phyloP scores from a whole-genome alignment of 345 rosid genomes.

The Euphorbia pulcherrima region DNA sequence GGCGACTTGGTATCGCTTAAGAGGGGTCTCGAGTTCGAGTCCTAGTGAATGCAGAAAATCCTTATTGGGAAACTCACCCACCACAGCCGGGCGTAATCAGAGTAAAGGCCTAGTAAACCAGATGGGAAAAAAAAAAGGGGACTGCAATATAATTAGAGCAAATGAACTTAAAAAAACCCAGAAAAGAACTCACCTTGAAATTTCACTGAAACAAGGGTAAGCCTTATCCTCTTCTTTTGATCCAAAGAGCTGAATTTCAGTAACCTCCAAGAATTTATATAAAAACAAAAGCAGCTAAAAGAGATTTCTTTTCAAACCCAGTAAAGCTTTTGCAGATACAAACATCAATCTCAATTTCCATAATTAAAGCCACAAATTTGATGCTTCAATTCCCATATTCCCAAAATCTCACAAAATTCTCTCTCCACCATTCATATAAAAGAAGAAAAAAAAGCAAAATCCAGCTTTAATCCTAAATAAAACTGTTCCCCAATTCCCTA shows the following conservation, averaged over 20 bases:
- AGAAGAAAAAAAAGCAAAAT: background rate
- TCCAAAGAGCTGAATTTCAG: constrained; percentile 17
- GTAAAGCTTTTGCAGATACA: constrained; percentile 11
- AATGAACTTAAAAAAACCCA: background rate
- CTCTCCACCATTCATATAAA: constrained; percentile 10
- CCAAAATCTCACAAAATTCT: background rate
- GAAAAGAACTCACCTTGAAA: constrained; percentile 24
- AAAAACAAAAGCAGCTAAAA: constrained; percentile 10
- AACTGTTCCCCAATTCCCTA: constrained; percentile 15
- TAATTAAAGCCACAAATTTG: background rate
- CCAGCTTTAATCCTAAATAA: constrained; percentile 10
- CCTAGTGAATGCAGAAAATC: too few relatives aligned
- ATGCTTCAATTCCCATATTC: constrained; percentile 9
- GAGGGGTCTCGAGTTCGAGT: too few relatives aligned
- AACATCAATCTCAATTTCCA: constrained; percentile 14
- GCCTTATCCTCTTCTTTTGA: constrained; percentile 10
- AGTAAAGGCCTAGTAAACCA: too few relatives aligned
- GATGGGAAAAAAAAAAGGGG: too few relatives aligned
- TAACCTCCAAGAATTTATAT: constrained; percentile 8
- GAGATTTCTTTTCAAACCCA: constrained; percentile 11
- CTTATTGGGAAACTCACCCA: too few relatives aligned
- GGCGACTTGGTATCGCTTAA: too few relatives aligned
- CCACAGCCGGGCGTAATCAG: too few relatives aligned
- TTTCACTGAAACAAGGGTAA: constrained; percentile 18
- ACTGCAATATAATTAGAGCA: background rate